phyloP scores from a whole-genome alignment of 306 rosid genomes.

The Cicer yamashitae region DNA sequence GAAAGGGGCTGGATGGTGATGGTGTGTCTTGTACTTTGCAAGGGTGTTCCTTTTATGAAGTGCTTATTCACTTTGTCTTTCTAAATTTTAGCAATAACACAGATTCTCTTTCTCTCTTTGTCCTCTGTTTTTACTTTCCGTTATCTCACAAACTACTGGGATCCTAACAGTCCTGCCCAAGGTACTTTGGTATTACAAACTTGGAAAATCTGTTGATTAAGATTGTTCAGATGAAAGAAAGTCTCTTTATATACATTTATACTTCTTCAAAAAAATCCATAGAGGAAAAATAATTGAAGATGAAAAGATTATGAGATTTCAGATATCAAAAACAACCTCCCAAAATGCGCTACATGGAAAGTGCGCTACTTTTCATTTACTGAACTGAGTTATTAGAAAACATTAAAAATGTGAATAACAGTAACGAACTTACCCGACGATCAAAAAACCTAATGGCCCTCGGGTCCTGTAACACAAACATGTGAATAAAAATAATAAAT shows the following conservation, averaged over 20 bases:
- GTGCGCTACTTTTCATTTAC: constrained; percentile 17
- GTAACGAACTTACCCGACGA: constrained; percentile 75
- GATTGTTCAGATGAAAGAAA: not conserved
- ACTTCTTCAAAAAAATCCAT: constrained; percentile 10
- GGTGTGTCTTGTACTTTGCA: not conserved
- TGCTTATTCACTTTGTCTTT: not conserved
- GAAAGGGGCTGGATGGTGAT: constrained; percentile 13
- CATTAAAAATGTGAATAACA: not conserved
- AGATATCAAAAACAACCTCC: constrained; percentile 5
- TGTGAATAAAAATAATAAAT: constrained; percentile 27
- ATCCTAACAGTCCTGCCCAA: constrained; percentile 12
- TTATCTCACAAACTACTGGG: not conserved
- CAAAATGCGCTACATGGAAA: constrained; percentile 1
- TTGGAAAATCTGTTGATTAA: constrained; percentile 18
- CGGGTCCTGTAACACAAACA: constrained; percentile 71
- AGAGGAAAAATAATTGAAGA: constrained; percentile 28
- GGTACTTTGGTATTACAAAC: constrained; percentile 30
- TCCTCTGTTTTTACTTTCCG: not conserved
- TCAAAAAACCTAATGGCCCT: constrained; percentile 93
- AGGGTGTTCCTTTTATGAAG: not conserved
- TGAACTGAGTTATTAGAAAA: constrained; percentile 3
- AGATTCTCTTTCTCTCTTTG: not conserved
- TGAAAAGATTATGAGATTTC: constrained; percentile 20
- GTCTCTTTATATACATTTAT: not conserved
- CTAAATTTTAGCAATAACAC: constrained; percentile 11